Evolutionary conservation across 495 filamentous ascomycete species (phyloP), one percentile per base, ranked within the genome.

Genomic region (Amphirosellinia nigrospora): DNA sequence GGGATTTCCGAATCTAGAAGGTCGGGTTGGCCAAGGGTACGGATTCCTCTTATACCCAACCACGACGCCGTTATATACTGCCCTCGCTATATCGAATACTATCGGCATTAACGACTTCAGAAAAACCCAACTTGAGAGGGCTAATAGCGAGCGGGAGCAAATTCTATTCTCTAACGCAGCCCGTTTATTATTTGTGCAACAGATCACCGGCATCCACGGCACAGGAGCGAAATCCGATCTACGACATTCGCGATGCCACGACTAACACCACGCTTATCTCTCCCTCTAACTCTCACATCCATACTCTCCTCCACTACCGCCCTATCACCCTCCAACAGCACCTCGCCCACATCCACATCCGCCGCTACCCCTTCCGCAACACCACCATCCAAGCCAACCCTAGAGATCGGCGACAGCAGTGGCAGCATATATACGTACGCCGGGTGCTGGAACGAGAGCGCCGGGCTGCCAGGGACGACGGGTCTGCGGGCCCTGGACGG

Each of bases 391-490:
- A 60, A 52, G 26, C 38, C 73, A 16, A 64, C 45, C 61, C 69
- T 72, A 0, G n/a, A 45, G 4, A 70, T 78, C 69, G 68, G 71
- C 48, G 63, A 75, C 21, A n/a, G 26, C 70, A 66, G 70, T 11
- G 73, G 72, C 48, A 52, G 66, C 0, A 48, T 63, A 28, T 84
- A 81, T 72, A 62, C 28, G 23, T 86, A 87, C 69, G 50, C 70
- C 3, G 85, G 85, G n/a, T 87, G 85, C 76, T 86, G 77, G 69
- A 84, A 84, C 61, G 84, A 87, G 72, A 83, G 83, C 15, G 80
- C 77, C 1, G 66, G 68, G 23, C n/a, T 80, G 0, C 64, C 78
- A 6, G 75, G 73, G 56, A 69, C 66, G 1, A 62, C 79, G 70
- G 28, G 45, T 21, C 19, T 70, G 76, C 68, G 81, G 75, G 41